phyloP scores from a whole-genome alignment of 306 rosid genomes.

The Casuarina equisetifolia region DNA sequence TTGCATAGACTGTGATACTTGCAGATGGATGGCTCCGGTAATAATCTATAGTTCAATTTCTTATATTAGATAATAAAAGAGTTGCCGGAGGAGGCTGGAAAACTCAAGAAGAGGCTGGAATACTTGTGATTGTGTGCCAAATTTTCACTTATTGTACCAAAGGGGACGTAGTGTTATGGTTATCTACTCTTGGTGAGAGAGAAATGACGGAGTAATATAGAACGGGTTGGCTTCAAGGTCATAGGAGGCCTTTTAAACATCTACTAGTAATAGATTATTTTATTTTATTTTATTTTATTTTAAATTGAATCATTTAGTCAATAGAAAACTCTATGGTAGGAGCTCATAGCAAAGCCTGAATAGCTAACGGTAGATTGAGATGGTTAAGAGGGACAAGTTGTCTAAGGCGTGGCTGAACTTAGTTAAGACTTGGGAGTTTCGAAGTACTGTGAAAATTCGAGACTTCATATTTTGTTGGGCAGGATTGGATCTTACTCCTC shows the following conservation, averaged over 20 bases:
- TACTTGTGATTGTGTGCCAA: background rate
- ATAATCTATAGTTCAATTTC: background rate
- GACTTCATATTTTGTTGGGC: background rate
- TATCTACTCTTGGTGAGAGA: background rate
- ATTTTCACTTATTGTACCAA: background rate
- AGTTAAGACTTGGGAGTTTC: too few species aligned
- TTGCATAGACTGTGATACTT: slow-evolving; percentile 24
- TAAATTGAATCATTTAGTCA: too few species aligned
- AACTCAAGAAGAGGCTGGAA: too few species aligned
- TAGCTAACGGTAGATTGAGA: too few species aligned
- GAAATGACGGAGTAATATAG: background rate
- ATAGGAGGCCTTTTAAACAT: background rate
- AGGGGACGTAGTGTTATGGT: too few species aligned
- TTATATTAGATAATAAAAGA: background rate
- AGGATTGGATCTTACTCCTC: background rate
- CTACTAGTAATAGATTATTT: background rate
- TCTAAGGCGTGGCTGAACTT: too few species aligned
- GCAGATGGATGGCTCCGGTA: slow-evolving; percentile 29
- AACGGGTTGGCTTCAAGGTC: background rate
- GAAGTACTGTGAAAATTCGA: too few species aligned
- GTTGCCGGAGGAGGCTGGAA: too few species aligned
- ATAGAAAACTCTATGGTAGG: too few species aligned
- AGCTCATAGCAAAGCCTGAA: too few species aligned
- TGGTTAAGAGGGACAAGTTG: too few species aligned
- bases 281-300: too few species aligned